A percentile compares a stretch with the other conserved stretches of the same genome.
Evolutionary conservation across 108 stramenopile genomes (phyloP).

Genomic region (Nannochloropsis granulata): DNA sequence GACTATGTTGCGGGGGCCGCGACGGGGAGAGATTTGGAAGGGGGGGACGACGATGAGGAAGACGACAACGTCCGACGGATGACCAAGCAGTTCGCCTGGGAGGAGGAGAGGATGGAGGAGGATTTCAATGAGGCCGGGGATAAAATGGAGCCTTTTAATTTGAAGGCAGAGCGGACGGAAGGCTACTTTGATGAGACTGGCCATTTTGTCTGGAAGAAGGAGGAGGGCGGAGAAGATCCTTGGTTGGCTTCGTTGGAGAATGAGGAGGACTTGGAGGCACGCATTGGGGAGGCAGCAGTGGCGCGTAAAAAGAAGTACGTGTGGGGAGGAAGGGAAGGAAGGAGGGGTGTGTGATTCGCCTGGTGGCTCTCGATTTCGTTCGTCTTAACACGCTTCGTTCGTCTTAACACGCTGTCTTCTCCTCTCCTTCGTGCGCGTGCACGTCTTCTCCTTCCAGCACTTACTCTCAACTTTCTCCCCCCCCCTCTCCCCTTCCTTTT

Average conservation of each 20-base stretch:
- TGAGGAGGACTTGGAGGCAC: neutral
- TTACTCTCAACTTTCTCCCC: neutral
- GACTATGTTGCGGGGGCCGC: neutral
- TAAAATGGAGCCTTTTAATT: slow-evolving; percentile 36
- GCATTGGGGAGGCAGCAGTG: neutral
- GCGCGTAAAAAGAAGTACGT: neutral
- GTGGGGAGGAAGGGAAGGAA: neutral
- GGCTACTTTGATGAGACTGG: slow-evolving; percentile 39
- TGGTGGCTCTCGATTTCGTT: too few relatives aligned
- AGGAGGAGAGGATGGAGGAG: slow-evolving; percentile 31
- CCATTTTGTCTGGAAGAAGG: slow-evolving; percentile 39
- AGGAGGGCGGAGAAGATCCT: neutral
- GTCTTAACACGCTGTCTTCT: too few relatives aligned
- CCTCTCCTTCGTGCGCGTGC: neutral
- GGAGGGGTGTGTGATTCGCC: too few relatives aligned
- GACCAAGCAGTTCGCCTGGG: slow-evolving; percentile 28
- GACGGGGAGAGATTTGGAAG: neutral
- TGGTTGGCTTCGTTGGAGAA: neutral
- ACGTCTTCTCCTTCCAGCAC: neutral
- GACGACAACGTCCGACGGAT: slow-evolving; percentile 8
- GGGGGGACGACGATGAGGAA: slow-evolving; percentile 27
- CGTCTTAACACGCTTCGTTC: too few relatives aligned
- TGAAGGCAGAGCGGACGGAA: slow-evolving; percentile 27
- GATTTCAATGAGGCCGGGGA: slow-evolving; percentile 39
- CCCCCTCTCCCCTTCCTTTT: neutral